Percentiles rank a stretch among this genome's conserved stretches.
phyloP scores from a whole-genome alignment of 352 stramenopile species.

The Phytophthora quininea region DNA sequence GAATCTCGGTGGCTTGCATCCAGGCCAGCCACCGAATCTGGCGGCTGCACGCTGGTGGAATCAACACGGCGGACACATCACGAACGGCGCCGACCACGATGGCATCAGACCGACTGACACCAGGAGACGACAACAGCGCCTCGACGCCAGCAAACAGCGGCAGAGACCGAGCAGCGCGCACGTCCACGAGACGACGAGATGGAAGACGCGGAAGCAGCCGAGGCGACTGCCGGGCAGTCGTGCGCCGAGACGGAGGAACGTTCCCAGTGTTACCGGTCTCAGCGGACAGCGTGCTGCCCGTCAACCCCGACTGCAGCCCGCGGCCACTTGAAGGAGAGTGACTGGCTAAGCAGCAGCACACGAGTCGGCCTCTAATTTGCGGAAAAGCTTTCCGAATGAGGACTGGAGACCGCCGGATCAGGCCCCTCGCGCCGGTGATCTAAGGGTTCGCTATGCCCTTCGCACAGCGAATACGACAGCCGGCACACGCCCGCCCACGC shows the following conservation, averaged over 20 bases:
- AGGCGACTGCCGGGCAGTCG: conserved; percentile 1
- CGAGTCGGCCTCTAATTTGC: background rate
- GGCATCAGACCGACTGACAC: too few relatives aligned
- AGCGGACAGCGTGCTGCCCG: background rate
- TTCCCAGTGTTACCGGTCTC: background rate
- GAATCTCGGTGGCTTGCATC: too few relatives aligned
- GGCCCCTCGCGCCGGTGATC: conserved; percentile 4
- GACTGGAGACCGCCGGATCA: conserved; percentile 15
- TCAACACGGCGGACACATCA: too few relatives aligned
- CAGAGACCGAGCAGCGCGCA: background rate
- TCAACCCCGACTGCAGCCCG: background rate
- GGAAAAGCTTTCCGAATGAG: conserved; percentile 15
- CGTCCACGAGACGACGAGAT: background rate
- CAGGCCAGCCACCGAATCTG: too few relatives aligned
- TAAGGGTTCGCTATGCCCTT: conserved; percentile 15
- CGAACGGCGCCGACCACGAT: too few relatives aligned
- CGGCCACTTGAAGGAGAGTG: background rate
- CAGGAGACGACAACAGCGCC: background rate
- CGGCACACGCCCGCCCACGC: background rate
- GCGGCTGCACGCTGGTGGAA: too few relatives aligned
- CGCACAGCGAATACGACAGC: background rate
- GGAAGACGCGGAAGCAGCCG: background rate
- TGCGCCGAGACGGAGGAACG: background rate
- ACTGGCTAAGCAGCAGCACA: background rate
- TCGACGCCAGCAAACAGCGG: background rate